phyloP scores from a whole-genome alignment of 306 rosid genomes.

The Aeschynomene evenia region DNA sequence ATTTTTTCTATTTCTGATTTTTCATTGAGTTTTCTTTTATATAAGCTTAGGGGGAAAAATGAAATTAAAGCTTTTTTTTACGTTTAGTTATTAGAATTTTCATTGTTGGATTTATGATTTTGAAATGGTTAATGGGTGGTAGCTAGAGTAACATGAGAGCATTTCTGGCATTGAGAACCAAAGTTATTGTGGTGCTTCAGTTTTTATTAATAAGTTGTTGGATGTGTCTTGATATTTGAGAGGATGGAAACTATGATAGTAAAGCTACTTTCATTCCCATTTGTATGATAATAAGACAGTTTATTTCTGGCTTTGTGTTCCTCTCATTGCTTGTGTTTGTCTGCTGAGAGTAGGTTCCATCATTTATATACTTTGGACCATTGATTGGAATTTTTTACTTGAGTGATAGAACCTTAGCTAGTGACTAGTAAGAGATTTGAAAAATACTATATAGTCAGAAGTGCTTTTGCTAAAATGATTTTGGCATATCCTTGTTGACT shows the following conservation, averaged over 20 bases:
- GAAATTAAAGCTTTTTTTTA: neutral
- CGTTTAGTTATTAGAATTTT: neutral
- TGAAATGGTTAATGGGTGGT: neutral
- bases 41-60: neutral
- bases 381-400: neutral
- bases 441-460: neutral
- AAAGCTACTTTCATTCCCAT: neutral
- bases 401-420: neutral
- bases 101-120: neutral
- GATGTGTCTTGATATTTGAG: neutral
- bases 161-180: neutral
- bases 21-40: neutral
- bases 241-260: neutral
- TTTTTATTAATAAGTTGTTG: neutral
- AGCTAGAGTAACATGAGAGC: conserved; percentile 2
- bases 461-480: neutral
- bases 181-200: neutral
- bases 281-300: neutral
- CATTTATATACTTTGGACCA: neutral
- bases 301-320: neutral
- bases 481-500: neutral
- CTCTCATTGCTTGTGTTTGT: neutral
- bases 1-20: neutral
- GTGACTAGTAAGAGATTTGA: neutral
- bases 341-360: neutral